Conservation (phyloP, 192 early-diverging fungal species). For the Podila minutissima region DNA sequence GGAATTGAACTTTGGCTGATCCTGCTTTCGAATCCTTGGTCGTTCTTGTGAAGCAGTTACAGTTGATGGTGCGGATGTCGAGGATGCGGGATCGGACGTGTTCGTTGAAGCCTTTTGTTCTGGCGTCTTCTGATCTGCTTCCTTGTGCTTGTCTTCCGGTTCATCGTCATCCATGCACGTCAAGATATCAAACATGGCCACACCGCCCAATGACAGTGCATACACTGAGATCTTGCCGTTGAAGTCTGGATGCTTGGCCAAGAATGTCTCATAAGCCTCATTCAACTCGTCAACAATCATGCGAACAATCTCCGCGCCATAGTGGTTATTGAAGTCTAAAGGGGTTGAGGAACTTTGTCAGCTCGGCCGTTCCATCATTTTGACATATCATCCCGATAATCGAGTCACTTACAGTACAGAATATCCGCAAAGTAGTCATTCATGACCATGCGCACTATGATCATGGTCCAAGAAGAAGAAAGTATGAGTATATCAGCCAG, state of each 20-base stretch:
- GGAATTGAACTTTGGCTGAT: constrained; percentile 28
- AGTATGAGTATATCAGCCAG: neutral
- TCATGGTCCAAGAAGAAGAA: neutral
- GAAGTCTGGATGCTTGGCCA: constrained; percentile 66
- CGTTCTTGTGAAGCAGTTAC: neutral
- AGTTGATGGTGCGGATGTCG: neutral
- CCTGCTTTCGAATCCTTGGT: constrained; percentile 26
- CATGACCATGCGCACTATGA: constrained; percentile 52
- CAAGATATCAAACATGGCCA: constrained; percentile 76
- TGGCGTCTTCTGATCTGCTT: constrained; percentile 33
- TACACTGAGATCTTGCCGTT: constrained; percentile 67
- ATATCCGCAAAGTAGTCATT: constrained; percentile 58
- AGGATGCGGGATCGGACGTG: neutral
- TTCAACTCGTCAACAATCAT: constrained; percentile 67
- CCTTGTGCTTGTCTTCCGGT: constrained; percentile 1
- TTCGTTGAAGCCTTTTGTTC: neutral
- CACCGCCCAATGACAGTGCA: constrained; percentile 76
- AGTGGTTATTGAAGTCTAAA: constrained; percentile 57
- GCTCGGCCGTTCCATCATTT: neutral
- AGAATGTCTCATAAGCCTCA: constrained; percentile 63
- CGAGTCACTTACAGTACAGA: constrained; percentile 47
- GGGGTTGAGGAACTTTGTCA: neutral
- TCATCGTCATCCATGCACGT: constrained; percentile 52
- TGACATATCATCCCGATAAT: neutral
- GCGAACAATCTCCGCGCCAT: constrained; percentile 60